Base-by-base conservation (phyloP, 305 asterid genomes). In the Striga hermonthica region DNA sequence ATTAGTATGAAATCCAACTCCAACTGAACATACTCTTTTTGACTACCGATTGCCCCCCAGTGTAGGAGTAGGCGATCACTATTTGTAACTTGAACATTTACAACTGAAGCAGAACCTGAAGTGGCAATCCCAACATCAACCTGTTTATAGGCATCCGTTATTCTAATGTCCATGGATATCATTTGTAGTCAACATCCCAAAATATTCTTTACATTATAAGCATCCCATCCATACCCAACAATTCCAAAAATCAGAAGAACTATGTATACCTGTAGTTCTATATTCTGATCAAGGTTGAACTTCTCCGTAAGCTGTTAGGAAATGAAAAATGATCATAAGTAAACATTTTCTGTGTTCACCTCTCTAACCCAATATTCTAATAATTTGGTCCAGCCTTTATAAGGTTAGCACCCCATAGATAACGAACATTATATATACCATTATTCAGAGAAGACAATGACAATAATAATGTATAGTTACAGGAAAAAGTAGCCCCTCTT, bases 41-140 rank as follows among this genome's bases (percentile, higher is more conserved):
- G 73, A 62, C 72, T 71, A 67, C 77, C 81, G 72, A 85, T 50
- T 49, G 90, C 99, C 54, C 99, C 99, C 99, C 99, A 94, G 72
- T 94, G 99, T 59, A 94, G 87, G 75, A 82, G 54, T 39, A 94
- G 74, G 81, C 79, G 62, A 73, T 78, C 83, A 66, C 85, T 62
- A 72, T 73, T 76, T 62, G 91, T 69, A 56, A 82, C 83, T 78
- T 75, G 80, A 66, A 91, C 75, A 72, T 88, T 83, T 56, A 94
- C 89, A 3, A 66, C 72, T 12, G 78, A 55, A 38, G 64, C 75
- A 70, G 84, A 77, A 71, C 84, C 87, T 71, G 92, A 74, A 67
- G 83, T 44, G 41, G 96, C 76, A 74, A 74, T 66, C 75, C 70
- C 86, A 67, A 86, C 84, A 72, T 85, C 93, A 73, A 94, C 96